phyloP scores from a whole-genome alignment of 2,329 filamentous ascomycete genomes.

The Verticillium zaregamsianum region DNA sequence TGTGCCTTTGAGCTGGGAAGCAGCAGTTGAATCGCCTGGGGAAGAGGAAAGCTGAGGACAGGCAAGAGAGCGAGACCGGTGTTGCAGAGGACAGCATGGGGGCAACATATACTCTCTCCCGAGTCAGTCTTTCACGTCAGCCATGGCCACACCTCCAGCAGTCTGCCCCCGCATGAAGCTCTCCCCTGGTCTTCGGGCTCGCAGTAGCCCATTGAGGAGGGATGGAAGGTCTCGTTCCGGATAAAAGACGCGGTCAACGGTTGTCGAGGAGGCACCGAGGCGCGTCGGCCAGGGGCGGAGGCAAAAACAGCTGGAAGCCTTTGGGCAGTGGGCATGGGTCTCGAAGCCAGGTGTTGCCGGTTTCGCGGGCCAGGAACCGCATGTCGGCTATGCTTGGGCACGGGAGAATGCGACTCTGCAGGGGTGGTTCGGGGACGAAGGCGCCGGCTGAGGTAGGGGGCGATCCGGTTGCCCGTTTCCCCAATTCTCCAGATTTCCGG shows the following conservation, averaged over 20 bases:
- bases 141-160: neutral
- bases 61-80: too few species aligned
- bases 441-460: neutral
- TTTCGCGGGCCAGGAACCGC: constrained; percentile 3
- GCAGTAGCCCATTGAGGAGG: neutral
- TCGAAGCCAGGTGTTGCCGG: neutral
- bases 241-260: neutral
- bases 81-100: neutral
- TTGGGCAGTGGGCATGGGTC: neutral
- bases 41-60: neutral
- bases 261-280: neutral
- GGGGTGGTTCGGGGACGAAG: neutral
- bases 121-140: neutral
- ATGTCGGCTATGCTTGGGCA: constrained; percentile 1
- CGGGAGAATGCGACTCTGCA: constrained; percentile 1
- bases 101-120: neutral
- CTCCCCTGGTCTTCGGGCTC: neutral
- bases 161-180: neutral
- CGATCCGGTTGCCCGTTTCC: neutral
- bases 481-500: neutral
- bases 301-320: neutral
- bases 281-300: neutral
- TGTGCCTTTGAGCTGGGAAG: neutral
- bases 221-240: constrained; percentile 1
- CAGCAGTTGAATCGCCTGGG: neutral